These are phyloP conservation scores for Trichoderma citrinoviride DNA, from an alignment of 2,329 filamentous ascomycete genomes.

Conservation along the genomic window DNA sequence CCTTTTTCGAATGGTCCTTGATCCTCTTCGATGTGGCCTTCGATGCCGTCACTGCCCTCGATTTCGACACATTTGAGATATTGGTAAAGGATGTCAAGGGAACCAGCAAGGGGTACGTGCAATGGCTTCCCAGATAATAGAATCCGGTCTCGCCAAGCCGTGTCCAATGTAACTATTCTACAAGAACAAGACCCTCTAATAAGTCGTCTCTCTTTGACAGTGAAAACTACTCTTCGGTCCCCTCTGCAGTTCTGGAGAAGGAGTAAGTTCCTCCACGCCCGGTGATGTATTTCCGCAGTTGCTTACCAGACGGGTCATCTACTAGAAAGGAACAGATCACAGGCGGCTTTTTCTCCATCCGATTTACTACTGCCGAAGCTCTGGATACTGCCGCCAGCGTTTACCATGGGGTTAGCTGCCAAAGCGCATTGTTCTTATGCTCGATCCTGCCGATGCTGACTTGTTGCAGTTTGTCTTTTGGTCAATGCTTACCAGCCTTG, in stretches of 20 bases:
- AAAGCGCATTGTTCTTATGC: neutral
- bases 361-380: constrained; percentile 70
- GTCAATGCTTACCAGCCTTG: constrained; percentile 88
- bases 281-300: neutral
- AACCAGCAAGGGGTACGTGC: constrained; percentile 95
- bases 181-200: constrained; percentile 42
- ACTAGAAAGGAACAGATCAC: constrained; percentile 75
- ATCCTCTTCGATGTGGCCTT: constrained; percentile 95
- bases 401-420: constrained; percentile 74
- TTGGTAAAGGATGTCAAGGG: constrained; percentile 86
- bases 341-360: constrained; percentile 64
- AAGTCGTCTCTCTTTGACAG: constrained; percentile 42
- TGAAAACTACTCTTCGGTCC: constrained; percentile 46
- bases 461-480: constrained; percentile 78
- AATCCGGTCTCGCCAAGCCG: constrained; percentile 31
- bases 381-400: constrained; percentile 83
- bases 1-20: constrained; percentile 96
- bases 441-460: neutral
- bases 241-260: constrained; percentile 61
- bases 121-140: constrained; percentile 83
- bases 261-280: constrained; percentile 57
- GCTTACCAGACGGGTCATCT: constrained; percentile 28
- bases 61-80: constrained; percentile 87
- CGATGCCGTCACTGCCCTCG: constrained; percentile 88
- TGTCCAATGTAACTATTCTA: constrained; percentile 33